Evolutionary conservation across 345 rosid genomes (phyloP).

Genomic region (Camelina neglecta): DNA sequence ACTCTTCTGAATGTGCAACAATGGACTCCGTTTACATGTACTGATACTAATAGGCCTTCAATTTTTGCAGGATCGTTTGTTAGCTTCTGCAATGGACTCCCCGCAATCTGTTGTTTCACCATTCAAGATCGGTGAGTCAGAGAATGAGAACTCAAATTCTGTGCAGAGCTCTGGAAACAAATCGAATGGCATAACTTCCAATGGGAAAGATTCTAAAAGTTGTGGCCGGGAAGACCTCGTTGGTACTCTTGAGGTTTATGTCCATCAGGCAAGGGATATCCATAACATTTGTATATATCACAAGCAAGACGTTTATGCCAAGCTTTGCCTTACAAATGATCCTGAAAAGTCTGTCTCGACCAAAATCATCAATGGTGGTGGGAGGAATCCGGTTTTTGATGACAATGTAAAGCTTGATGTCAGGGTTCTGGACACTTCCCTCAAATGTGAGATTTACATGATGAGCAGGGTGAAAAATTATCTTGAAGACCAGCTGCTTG

Average conservation of each 20-base stretch:
- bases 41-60: constrained; percentile 22
- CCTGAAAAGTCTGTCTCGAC: constrained; percentile 81
- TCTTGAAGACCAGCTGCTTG: constrained; percentile 95
- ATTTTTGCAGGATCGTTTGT: constrained; percentile 25
- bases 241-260: constrained; percentile 73
- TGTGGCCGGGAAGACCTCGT: constrained; percentile 51
- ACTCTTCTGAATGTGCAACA: constrained; percentile 10
- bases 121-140: constrained; percentile 63
- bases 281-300: constrained; percentile 99
- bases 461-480: constrained; percentile 98
- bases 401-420: constrained; percentile 74
- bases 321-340: constrained; percentile 85
- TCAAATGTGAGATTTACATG: constrained; percentile 96
- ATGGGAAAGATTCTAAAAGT: constrained; percentile 45
- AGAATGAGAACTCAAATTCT: constrained; percentile 52
- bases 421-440: constrained; percentile 67
- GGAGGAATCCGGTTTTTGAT: constrained; percentile 94
- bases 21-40: constrained; percentile 4
- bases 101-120: constrained; percentile 97
- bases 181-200: constrained; percentile 51
- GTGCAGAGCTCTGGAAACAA: constrained; percentile 46
- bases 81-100: constrained; percentile 71
- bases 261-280: constrained; percentile 96
- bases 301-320: constrained; percentile 99
- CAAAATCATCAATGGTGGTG: constrained; percentile 97